Percentiles rank a stretch among this genome's conserved stretches.
phyloP scores from a whole-genome alignment of 2,329 filamentous ascomycete species.

The Neonectria magnoliae region DNA sequence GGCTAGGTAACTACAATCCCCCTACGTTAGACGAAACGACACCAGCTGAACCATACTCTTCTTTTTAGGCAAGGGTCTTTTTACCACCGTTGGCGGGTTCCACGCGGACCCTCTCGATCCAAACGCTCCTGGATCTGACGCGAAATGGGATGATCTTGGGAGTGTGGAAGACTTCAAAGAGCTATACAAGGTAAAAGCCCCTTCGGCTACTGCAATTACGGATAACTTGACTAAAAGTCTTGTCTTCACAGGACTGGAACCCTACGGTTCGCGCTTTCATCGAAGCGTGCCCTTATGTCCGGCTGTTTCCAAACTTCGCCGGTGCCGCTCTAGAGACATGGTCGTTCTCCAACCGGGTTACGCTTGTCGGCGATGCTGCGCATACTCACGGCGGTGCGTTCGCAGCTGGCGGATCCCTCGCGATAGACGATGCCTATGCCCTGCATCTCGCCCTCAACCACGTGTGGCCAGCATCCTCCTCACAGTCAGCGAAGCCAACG shows the following conservation, averaged over 20 bases:
- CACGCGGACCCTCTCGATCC: constrained; percentile 49
- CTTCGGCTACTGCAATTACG: no score
- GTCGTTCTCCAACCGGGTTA: constrained; percentile 50
- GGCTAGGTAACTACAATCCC: constrained; percentile 44
- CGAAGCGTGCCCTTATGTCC: constrained; percentile 52
- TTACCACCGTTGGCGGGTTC: constrained; percentile 55
- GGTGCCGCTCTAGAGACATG: constrained; percentile 53
- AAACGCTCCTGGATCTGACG: constrained; percentile 42
- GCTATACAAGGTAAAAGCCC: constrained; percentile 42
- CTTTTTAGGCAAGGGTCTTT: constrained; percentile 44
- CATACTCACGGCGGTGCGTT: constrained; percentile 55
- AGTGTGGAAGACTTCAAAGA: constrained; percentile 49
- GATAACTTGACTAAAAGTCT: not conserved
- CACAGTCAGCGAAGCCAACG: constrained; percentile 19
- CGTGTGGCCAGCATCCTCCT: constrained; percentile 40
- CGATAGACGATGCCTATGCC: constrained; percentile 55
- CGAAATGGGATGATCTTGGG: constrained; percentile 52
- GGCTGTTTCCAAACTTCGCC: constrained; percentile 55
- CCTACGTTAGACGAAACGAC: not conserved
- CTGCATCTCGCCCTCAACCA: constrained; percentile 52
- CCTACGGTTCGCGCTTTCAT: constrained; percentile 52
- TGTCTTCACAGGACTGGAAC: constrained; percentile 49
- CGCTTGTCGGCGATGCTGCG: constrained; percentile 52
- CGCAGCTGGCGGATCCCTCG: constrained; percentile 52
- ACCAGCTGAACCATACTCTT: not conserved